A percentile compares a stretch with the other conserved stretches of the same genome.
Evolutionary conservation across 106 monocot genomes (phyloP).

Genomic region (Acanthochlamys bracteata): DNA sequence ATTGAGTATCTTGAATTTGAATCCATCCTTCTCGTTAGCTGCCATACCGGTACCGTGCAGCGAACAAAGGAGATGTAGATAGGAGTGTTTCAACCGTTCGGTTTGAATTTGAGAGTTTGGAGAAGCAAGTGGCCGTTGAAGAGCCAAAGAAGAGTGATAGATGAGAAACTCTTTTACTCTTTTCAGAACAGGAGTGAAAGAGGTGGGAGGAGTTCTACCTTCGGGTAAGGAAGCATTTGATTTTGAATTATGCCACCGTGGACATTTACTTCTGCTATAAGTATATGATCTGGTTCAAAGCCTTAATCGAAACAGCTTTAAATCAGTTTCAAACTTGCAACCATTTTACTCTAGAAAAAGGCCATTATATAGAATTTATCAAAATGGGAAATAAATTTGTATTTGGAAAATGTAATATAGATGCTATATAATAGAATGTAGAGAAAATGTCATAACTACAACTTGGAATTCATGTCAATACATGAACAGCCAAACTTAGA

Average conservation of each 20-base stretch:
- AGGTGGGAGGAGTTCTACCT: neutral
- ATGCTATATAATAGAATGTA: neutral
- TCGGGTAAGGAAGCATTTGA: neutral
- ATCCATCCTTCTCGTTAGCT: no score
- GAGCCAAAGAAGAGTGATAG: neutral
- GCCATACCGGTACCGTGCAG: no score
- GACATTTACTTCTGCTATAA: neutral
- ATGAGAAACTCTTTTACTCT: neutral
- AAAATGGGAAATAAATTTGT: neutral
- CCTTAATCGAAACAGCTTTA: neutral
- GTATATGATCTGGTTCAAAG: neutral
- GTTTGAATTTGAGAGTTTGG: neutral
- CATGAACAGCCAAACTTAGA: constrained; percentile 34
- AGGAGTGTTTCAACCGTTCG: neutral
- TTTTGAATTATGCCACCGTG: no score
- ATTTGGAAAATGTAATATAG: neutral
- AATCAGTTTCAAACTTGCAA: neutral
- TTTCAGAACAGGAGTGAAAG: neutral
- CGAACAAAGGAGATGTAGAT: no score
- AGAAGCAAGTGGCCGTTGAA: neutral
- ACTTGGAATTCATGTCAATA: constrained; percentile 16
- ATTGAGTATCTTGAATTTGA: no score
- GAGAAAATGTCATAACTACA: neutral
- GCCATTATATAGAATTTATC: neutral
- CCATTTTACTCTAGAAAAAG: neutral